Percentiles rank a stretch among this genome's conserved stretches.
phyloP scores from a whole-genome alignment of 2,329 filamentous ascomycete genomes.

The Pseudonectria foliicola region DNA sequence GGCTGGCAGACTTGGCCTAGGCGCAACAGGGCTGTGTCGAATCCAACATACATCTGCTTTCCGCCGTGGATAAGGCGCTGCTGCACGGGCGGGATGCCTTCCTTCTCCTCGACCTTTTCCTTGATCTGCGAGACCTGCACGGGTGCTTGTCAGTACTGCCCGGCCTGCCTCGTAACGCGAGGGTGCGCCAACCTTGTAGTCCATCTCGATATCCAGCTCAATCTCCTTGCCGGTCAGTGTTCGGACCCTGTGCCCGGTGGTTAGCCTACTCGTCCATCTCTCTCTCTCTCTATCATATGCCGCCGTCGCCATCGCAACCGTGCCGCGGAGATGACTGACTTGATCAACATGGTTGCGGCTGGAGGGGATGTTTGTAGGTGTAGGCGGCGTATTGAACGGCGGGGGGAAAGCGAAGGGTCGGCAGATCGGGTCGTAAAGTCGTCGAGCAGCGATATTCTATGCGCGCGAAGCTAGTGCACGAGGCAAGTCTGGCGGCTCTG shows the following conservation, averaged over 20 bases:
- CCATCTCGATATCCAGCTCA: conserved; percentile 90
- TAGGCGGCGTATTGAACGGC: conserved; percentile 2
- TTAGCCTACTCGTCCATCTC: conserved; percentile 11
- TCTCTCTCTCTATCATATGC: too few species aligned
- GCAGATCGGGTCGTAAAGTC: too few species aligned
- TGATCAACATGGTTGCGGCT: conserved; percentile 39
- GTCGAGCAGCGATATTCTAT: too few species aligned
- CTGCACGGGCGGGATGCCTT: conserved; percentile 94
- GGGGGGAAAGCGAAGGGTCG: conserved; percentile 3
- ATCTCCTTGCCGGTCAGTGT: conserved; percentile 98
- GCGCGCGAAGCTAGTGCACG: too few species aligned
- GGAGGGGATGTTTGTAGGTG: background rate
- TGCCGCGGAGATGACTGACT: conserved; percentile 30
- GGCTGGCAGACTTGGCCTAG: background rate
- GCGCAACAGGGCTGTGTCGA: background rate
- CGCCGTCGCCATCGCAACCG: too few species aligned
- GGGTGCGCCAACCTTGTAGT: conserved; percentile 67
- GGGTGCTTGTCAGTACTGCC: too few species aligned
- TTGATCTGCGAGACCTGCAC: conserved; percentile 86
- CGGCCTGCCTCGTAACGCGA: background rate
- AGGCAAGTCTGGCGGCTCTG: too few species aligned
- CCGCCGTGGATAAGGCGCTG: conserved; percentile 94
- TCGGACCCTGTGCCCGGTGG: conserved; percentile 61
- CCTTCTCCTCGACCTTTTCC: conserved; percentile 98
- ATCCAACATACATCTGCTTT: conserved; percentile 80